These are phyloP conservation scores for Colletotrichum sidae DNA, from an alignment of 2,329 filamentous ascomycete genomes.

Conservation along the genomic window DNA sequence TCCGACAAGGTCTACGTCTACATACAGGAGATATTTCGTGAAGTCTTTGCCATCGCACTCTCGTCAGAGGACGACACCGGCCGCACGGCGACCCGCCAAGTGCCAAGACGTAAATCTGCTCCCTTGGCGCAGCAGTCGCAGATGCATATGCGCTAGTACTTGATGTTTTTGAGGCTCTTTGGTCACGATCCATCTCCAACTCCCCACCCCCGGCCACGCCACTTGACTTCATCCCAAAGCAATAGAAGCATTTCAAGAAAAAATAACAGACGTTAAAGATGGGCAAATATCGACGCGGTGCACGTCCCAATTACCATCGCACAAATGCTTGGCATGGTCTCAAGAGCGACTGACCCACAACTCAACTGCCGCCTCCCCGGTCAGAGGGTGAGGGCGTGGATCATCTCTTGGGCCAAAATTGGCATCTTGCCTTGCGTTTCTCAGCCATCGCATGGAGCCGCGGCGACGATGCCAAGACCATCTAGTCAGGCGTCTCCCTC, in stretches of 20 bases:
- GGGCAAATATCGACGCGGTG: slow-evolving; percentile 22
- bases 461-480: slow-evolving; percentile 37
- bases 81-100: slow-evolving; percentile 31
- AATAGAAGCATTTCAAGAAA: background rate
- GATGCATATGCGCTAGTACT: background rate
- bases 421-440: slow-evolving; percentile 30
- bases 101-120: slow-evolving; percentile 31
- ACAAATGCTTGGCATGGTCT: slow-evolving; percentile 36
- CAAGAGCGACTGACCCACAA: slow-evolving; percentile 37
- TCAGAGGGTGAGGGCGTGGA: slow-evolving; percentile 24
- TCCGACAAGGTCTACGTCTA: slow-evolving; percentile 20
- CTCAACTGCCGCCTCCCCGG: slow-evolving; percentile 24
- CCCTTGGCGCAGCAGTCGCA: slow-evolving; percentile 16
- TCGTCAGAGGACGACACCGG: slow-evolving; percentile 34
- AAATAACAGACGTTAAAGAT: slow-evolving; percentile 4
- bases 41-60: slow-evolving; percentile 24
- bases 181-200: slow-evolving; percentile 4
- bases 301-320: slow-evolving; percentile 27
- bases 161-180: slow-evolving; percentile 13
- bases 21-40: slow-evolving; percentile 32
- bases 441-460: slow-evolving; percentile 33
- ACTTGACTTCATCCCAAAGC: slow-evolving; percentile 18
- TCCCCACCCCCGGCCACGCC: background rate
- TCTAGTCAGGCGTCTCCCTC: slow-evolving; percentile 33
- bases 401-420: slow-evolving; percentile 33